Base-by-base conservation (phyloP, 108 stramenopile species). In the Craspedostauros australis region DNA sequence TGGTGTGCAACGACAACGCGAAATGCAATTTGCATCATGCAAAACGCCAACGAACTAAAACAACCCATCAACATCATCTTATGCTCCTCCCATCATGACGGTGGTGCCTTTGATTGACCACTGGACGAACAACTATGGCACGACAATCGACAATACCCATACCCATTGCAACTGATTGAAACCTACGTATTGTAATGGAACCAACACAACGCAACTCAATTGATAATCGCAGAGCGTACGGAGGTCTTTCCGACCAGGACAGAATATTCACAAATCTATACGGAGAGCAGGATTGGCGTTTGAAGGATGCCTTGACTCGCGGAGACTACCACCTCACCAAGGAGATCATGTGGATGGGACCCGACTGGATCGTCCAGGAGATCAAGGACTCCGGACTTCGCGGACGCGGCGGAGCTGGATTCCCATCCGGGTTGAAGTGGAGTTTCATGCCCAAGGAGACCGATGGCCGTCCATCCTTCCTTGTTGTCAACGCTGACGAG, bases 241-340 rank as follows among this genome's bases (percentile, higher is more conserved):
- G 91, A 43, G 94, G 95, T 44, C 84, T 99, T n/a, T 47, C 86
- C 23, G 98, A 99, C 70, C 94, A 96, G 64, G 99, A 99, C 61
- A 86, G 99, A 14, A 99, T 99, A 70, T 99, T 99, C 73, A 97
- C 97, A 56, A 99, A 99, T 64, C 72, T 99, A 19, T 99, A 99
- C 77, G 99, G 99, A 39, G 99, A 99, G 71, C 82, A 96, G 60
- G 98, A 99, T 74, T 99, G 99, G 98, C 86, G 98, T 23, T 68
- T 99, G 29, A 70, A 70, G 33, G 98, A 96, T 57, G 96, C 99
- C 36, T 48, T 86, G 68, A 93, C 87, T 61, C 93, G 99, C 11
- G 93, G 93, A 9, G 93, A 94, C 53, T 94, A 82, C 40, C 79
- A 96, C 74, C 40, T 79, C 69, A 99, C 99, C 40, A 96, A 96